Evolutionary conservation across 2,329 filamentous ascomycete genomes (phyloP), one percentile per base, ranked within the genome.

Genomic region (Cordyceps cateniannulata): DNA sequence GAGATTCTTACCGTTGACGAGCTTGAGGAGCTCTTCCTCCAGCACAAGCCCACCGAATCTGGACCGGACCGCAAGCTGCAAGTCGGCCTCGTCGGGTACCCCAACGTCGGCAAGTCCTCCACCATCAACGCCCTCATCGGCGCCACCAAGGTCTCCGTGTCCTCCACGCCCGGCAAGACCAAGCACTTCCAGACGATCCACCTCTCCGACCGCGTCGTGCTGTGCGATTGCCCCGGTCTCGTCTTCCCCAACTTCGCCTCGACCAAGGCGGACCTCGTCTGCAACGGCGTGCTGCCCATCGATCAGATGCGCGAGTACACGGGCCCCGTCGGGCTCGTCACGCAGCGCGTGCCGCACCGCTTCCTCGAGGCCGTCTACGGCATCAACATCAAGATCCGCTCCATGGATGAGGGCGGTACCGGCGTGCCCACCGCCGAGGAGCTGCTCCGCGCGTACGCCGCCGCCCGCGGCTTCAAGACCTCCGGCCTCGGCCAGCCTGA

Each of bases 141-240:
- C 55, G 88, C 95, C 60, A 99, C 98, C 79, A 99, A 98, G 77
- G 95, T 99, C 6, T 98, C 93, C 0, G 96, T 99, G 44, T 99
- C 95, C 18, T 89, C 93, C 16, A 99, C 95, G 1, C 95, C 95
- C 4, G 95, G 95, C 72, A 99, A 99, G 79, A 99, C 95, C 16
- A 99, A 99, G 79, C 95, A 99, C 70, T 99, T 99, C 79, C 95
- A 99, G 75, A 99, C 95, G 1, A 95, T 99, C 62, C 93, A 97
- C 72, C 85, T 99, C 35, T 95, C 90, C 62, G 89, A 95, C 1
- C 85, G 87, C 62, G 91, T 99, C 64, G 84, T 98, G 51, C 84
- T 99, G 7, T 98, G 95, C 75, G 95, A 99, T 86, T 99, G 95
- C 71, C 95, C 95, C 10, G 95, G 95, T 87, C 87, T 99, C 22